Evolutionary conservation across 2,329 filamentous ascomycete genomes (phyloP).

Genomic region (Aureobasidium sp.): DNA sequence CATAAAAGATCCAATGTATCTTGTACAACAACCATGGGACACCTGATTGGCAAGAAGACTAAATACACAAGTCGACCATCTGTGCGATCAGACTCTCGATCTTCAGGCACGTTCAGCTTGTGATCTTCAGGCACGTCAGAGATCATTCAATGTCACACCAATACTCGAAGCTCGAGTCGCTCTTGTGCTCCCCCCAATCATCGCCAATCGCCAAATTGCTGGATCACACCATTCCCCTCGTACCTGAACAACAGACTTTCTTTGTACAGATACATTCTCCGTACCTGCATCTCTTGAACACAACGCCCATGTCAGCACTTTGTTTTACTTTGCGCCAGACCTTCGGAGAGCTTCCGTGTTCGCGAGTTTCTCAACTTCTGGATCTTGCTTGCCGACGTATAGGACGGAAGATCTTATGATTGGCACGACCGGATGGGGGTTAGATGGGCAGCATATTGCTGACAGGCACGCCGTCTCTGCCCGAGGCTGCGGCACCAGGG

Average conservation of each 20-base stretch:
- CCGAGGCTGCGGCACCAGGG: slow-evolving; percentile 1
- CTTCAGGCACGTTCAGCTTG: neutral
- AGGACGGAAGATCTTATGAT: neutral
- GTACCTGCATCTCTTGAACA: neutral
- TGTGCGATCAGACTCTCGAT: neutral
- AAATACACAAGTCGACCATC: neutral
- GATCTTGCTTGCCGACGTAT: neutral
- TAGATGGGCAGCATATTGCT: neutral
- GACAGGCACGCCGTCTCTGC: slow-evolving; percentile 6
- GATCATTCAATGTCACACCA: neutral
- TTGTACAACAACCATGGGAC: neutral
- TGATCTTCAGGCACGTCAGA: neutral
- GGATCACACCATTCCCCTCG: neutral
- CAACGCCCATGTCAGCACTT: neutral
- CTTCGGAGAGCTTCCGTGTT: neutral
- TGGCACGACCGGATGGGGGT: neutral
- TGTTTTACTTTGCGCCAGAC: neutral
- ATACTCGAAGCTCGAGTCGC: neutral
- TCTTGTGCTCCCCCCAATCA: neutral
- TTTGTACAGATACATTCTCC: neutral
- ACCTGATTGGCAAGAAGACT: neutral
- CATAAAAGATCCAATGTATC: neutral
- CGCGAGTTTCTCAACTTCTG: neutral
- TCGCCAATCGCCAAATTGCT: neutral
- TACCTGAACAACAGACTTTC: neutral